These are phyloP conservation scores for Fusarium devonianum DNA, from an alignment of 2,329 filamentous ascomycete species.

Conservation along the genomic window DNA sequence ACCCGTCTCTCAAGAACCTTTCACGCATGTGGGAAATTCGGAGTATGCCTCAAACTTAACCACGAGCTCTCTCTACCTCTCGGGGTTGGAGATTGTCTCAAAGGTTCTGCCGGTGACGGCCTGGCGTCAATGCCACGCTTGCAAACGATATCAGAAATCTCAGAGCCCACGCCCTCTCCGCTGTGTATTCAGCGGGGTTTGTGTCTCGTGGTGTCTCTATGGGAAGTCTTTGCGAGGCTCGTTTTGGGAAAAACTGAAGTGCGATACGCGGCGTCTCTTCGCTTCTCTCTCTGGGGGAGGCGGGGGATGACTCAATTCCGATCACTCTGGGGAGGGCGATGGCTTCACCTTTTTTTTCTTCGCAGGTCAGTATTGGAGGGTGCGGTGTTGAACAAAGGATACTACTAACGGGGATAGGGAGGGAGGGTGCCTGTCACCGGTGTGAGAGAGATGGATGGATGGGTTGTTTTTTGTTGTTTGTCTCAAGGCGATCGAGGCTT, in stretches of 20 bases:
- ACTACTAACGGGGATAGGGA: slow-evolving; percentile 37
- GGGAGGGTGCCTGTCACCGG: background rate
- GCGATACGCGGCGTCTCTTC: slow-evolving; percentile 84
- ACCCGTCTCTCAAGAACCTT: slow-evolving; percentile 38
- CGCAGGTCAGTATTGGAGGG: slow-evolving; percentile 38
- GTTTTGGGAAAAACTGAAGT: slow-evolving; percentile 76
- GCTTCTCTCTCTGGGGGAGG: too few relatives aligned
- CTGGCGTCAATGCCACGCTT: slow-evolving; percentile 82
- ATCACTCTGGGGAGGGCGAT: slow-evolving; percentile 87
- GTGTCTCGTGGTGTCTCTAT: slow-evolving; percentile 69
- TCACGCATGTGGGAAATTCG: slow-evolving; percentile 95
- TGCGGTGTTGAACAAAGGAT: slow-evolving; percentile 27
- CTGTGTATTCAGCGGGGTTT: background rate
- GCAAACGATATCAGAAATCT: slow-evolving; percentile 95
- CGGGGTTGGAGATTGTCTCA: too few relatives aligned
- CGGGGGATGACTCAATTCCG: slow-evolving; percentile 82
- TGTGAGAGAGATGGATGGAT: background rate
- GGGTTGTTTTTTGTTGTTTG: background rate
- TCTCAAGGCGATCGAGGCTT: slow-evolving; percentile 13
- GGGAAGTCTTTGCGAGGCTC: slow-evolving; percentile 96
- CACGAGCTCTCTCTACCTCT: slow-evolving; percentile 20
- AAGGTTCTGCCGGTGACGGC: slow-evolving; percentile 84
- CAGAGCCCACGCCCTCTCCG: slow-evolving; percentile 55
- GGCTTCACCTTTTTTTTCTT: slow-evolving; percentile 51
- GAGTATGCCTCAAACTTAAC: slow-evolving; percentile 80